Evolutionary conservation across 108 stramenopile species (phyloP), one percentile per base, ranked within the genome.

Genomic region (Pseudonitzschia multiseries): DNA sequence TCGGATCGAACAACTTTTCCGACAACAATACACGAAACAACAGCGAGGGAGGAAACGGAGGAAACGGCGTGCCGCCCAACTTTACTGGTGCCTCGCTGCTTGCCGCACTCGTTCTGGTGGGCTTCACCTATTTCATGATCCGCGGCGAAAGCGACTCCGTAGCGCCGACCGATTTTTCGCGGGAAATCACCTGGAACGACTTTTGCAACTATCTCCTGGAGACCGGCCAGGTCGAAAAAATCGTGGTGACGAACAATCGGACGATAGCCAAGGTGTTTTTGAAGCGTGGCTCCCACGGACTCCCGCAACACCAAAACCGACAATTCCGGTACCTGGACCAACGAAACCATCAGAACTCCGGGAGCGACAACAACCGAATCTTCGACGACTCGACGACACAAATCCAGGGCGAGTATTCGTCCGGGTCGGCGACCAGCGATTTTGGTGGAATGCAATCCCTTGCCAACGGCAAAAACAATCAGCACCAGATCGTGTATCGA

Each of bases 181-280:
- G 84, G 20, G 89, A 90, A 66, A 89, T 94, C 60, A 92, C 93
- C 5, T 98, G 93, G 93, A 76, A 82, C 54, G 95, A 96, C 62
- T 97, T 98, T 65, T 84, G 86, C 68, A 86, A 87, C 52, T 79
- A 79, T 32, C 82, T 96, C 76, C 77, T 96, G 56, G 90, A 91
- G 44, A 74, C 85, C 10, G 95, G 94, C 0, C 84, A 94, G 68
- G 95, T 97, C 21, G 93, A 96, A 40, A 80, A 88, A 31, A 92
- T 98, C 72, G 87, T 93, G 0, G 96, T 98, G 27, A 84, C 91
- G 56, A 98, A 97, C 77, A 86, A 87, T 57, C 83, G 88, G 42
- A 92, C 90, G 53, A 71, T 79, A 29, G 97, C 94, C 0, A 77
- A 88, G 56, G 93, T 97, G 21, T 73, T 85, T 75, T 71, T 97